These are phyloP conservation scores for Mortierella hygrophila DNA, from an alignment of 192 early-diverging fungal species.

Conservation along the genomic window DNA sequence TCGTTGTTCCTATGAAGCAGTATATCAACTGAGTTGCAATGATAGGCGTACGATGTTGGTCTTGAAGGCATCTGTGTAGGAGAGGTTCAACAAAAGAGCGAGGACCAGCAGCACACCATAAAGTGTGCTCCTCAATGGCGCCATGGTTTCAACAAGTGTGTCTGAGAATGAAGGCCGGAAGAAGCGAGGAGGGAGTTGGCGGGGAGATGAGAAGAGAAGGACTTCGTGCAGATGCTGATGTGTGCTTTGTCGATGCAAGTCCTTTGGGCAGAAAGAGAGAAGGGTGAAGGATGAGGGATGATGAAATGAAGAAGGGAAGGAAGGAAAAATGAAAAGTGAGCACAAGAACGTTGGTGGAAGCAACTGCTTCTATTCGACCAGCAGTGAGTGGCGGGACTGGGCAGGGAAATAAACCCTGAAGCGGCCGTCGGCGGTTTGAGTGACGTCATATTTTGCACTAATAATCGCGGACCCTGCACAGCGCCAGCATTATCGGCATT, in stretches of 20 bases:
- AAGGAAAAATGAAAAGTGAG: background rate
- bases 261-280: background rate
- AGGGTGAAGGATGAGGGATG: background rate
- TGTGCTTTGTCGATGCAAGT: background rate
- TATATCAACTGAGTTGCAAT: background rate
- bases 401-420: background rate
- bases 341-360: background rate
- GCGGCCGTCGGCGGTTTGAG: too few relatives aligned
- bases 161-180: background rate
- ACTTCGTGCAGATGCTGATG: background rate
- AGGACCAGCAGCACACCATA: constrained; percentile 15
- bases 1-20: background rate
- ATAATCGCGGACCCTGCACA: too few relatives aligned
- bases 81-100: constrained; percentile 20
- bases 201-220: background rate
- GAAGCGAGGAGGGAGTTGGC: background rate
- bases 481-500: too few relatives aligned
- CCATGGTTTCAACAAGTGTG: constrained; percentile 19
- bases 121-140: constrained; percentile 22
- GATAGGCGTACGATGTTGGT: constrained; percentile 21
- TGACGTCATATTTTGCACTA: background rate
- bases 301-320: background rate
- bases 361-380: background rate
- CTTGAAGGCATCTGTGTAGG: constrained; percentile 38
- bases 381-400: too few relatives aligned